These are phyloP conservation scores for Boletus tomentosulus DNA, from an alignment of 768 basidiomycete genomes.

Conservation along the genomic window DNA sequence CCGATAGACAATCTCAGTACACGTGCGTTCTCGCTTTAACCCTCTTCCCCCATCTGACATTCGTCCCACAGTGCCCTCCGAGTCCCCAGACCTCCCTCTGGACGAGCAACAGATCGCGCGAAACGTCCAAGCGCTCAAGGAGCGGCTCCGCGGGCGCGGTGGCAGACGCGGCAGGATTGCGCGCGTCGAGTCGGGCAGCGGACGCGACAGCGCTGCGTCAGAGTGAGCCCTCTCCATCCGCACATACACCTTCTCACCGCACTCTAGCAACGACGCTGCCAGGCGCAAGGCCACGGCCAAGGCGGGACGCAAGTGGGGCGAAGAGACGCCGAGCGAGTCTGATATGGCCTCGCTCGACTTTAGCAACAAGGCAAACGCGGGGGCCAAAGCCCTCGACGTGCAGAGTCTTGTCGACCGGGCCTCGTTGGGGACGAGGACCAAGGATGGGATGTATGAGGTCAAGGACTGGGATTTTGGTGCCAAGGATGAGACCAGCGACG, in stretches of 20 bases:
- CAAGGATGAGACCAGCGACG: slow-evolving; percentile 43
- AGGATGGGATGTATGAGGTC: slow-evolving; percentile 71
- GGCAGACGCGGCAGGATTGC: slow-evolving; percentile 50
- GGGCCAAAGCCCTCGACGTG: slow-evolving; percentile 44
- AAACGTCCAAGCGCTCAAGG: slow-evolving; percentile 89
- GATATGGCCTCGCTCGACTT: slow-evolving; percentile 96
- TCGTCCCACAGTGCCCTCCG: slow-evolving; percentile 39
- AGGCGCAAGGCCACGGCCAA: slow-evolving; percentile 67
- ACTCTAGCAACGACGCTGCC: slow-evolving; percentile 57
- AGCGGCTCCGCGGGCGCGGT: slow-evolving; percentile 72
- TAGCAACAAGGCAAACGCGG: slow-evolving; percentile 50
- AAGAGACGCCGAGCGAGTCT: slow-evolving; percentile 69
- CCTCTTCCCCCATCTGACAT: neutral
- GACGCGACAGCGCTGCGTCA: slow-evolving; percentile 60
- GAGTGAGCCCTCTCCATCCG: slow-evolving; percentile 50
- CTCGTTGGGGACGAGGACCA: slow-evolving; percentile 72
- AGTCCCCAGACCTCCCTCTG: slow-evolving; percentile 47
- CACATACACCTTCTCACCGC: neutral
- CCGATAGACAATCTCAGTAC: slow-evolving; percentile 59
- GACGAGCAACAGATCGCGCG: slow-evolving; percentile 91
- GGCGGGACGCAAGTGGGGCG: slow-evolving; percentile 87
- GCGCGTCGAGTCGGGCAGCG: slow-evolving; percentile 49
- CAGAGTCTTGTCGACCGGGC: slow-evolving; percentile 61
- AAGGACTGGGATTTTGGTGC: slow-evolving; percentile 79
- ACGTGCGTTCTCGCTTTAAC: slow-evolving; percentile 34